Evolutionary conservation across 108 stramenopile genomes (phyloP).

Genomic region (Fragilariopsis cylindrus): DNA sequence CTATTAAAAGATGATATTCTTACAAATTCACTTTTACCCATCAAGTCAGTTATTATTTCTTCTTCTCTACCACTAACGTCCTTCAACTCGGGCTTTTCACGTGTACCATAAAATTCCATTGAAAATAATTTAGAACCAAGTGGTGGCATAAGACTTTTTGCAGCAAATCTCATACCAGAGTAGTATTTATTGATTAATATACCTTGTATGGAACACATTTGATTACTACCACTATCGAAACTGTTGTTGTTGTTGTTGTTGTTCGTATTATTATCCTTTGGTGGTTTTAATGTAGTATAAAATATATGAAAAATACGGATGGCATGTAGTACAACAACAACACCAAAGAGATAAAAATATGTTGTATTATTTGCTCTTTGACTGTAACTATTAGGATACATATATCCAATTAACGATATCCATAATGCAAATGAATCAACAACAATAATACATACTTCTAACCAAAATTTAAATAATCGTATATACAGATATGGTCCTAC

Average conservation of each 20-base stretch:
- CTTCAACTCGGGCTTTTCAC: constrained; percentile 1
- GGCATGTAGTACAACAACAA: constrained; percentile 17
- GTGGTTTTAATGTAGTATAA: constrained; percentile 2
- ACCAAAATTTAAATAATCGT: constrained; percentile 9
- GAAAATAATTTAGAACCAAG: background rate
- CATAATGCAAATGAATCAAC: constrained; percentile 15
- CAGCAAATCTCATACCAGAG: constrained; percentile 25
- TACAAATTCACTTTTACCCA: background rate
- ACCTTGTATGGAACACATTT: constrained; percentile 16
- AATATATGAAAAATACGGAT: constrained; percentile 35
- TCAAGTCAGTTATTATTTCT: constrained; percentile 3
- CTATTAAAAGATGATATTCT: too few species aligned
- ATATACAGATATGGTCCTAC: constrained; percentile 14
- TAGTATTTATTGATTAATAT: constrained; percentile 10
- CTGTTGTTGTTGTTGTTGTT: background rate
- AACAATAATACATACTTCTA: constrained; percentile 22
- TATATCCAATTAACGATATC: background rate
- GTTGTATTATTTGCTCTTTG: background rate
- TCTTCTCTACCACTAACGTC: background rate
- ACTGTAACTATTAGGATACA: background rate
- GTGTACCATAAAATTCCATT: constrained; percentile 16
- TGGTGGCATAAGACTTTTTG: constrained; percentile 2
- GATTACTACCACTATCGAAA: background rate
- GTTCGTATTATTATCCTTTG: background rate
- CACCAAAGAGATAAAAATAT: constrained; percentile 18